Percentiles rank a stretch among this genome's conserved stretches.
Evolutionary conservation across 2,329 filamentous ascomycete genomes (phyloP).

Genomic region (Albifimbria verrucaria): DNA sequence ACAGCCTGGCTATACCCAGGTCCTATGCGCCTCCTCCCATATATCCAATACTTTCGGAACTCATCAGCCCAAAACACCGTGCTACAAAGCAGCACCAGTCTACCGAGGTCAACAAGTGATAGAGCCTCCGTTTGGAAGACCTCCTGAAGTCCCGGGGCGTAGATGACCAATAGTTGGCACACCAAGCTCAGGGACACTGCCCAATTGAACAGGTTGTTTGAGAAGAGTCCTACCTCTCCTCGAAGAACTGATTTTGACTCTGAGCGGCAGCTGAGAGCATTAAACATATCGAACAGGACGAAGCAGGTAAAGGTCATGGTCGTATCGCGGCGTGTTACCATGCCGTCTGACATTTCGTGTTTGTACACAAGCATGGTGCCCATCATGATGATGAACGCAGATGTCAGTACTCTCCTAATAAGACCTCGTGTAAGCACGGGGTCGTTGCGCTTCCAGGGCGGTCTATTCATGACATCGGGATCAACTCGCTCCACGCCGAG

Average conservation of each 20-base stretch:
- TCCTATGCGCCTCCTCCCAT: conserved; percentile 54
- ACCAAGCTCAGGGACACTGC: conserved; percentile 81
- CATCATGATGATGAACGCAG: conserved; percentile 83
- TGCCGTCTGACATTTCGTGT: conserved; percentile 83
- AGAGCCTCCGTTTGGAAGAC: conserved; percentile 95
- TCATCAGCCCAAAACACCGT: conserved; percentile 96
- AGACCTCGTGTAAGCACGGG: conserved; percentile 85
- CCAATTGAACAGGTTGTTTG: conserved; percentile 95
- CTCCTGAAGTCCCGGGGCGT: conserved; percentile 87
- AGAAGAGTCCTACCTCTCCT: conserved; percentile 78
- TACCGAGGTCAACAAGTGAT: conserved; percentile 67
- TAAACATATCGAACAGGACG: conserved; percentile 99
- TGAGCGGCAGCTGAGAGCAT: conserved; percentile 88
- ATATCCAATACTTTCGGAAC: conserved; percentile 73
- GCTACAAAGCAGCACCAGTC: conserved; percentile 74
- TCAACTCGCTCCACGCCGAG: conserved; percentile 94
- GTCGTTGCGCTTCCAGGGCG: conserved; percentile 78
- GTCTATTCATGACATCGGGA: conserved; percentile 87
- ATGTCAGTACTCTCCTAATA: conserved; percentile 80
- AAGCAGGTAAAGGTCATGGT: conserved; percentile 99
- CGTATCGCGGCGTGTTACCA: conserved; percentile 88
- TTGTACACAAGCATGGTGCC: conserved; percentile 91
- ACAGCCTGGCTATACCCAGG: conserved; percentile 64
- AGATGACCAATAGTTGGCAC: conserved; percentile 88
- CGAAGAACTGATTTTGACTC: conserved; percentile 85